These are phyloP conservation scores for Atkinsonella texensis DNA, from an alignment of 2,329 filamentous ascomycete genomes.

Conservation along the genomic window DNA sequence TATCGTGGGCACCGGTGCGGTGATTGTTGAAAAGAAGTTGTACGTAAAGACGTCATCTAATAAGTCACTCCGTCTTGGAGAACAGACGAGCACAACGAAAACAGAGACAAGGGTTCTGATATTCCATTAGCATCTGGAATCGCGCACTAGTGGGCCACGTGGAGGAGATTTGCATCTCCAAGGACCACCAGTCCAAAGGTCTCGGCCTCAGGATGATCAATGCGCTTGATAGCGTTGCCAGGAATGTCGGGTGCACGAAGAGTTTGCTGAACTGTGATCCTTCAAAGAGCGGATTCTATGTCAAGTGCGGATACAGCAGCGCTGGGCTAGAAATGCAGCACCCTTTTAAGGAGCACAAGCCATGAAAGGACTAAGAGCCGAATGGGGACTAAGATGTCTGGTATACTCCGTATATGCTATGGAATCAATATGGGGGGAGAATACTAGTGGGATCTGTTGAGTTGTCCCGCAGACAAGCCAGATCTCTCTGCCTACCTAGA, in stretches of 20 bases:
- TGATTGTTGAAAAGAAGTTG: conserved; percentile 75
- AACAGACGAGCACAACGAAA: background rate
- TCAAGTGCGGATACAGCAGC: conserved; percentile 16
- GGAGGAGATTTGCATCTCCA: conserved; percentile 71
- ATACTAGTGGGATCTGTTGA: too few species aligned
- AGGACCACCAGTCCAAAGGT: conserved; percentile 72
- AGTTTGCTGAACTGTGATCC: conserved; percentile 70
- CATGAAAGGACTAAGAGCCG: background rate
- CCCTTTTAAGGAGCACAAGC: background rate
- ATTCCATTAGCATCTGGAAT: conserved; percentile 44
- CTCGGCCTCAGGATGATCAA: conserved; percentile 66
- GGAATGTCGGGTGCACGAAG: conserved; percentile 69
- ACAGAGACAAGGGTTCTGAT: background rate
- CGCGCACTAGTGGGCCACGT: conserved; percentile 64
- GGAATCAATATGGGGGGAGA: too few species aligned
- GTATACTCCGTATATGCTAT: too few species aligned
- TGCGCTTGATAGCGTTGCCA: conserved; percentile 61
- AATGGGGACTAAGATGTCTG: too few species aligned
- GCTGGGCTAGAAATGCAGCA: conserved; percentile 12
- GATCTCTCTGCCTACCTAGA: too few species aligned
- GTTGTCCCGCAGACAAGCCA: too few species aligned
- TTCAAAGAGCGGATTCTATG: conserved; percentile 68
- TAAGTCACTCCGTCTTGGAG: conserved; percentile 10
- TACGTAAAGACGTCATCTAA: conserved; percentile 15
- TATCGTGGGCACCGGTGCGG: conserved; percentile 62